Base-by-base conservation (phyloP, 805 yeast species). In the Metschnikowia proteae region DNA sequence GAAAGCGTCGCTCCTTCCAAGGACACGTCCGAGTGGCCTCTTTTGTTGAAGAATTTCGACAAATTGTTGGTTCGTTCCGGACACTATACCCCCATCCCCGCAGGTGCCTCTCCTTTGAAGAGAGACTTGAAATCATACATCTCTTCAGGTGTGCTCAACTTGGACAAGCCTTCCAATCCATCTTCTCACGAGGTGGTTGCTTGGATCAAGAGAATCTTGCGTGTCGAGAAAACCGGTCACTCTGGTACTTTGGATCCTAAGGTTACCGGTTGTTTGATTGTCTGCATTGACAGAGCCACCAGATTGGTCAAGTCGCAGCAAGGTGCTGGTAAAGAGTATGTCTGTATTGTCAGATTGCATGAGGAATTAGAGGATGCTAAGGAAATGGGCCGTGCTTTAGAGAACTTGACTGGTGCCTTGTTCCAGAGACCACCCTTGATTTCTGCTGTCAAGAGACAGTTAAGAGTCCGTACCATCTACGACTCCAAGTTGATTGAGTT, bases 241-340 rank as follows among this genome's bases (percentile, higher is more conserved):
- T 88, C 97, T 47, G 99, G 99, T 76, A 94, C 99, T 57, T 80
- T 94, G 70, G 99, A 94, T 78, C 99, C 99, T 57, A 88, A 88
- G 72, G 99, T 94, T 64, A 94, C 99, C 43, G 99, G 99, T 58
- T 94, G 99, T 79, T 79, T 94, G 68, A 94, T 94, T 69, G 99
- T 94, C 53, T 94, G 99, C 81, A 81, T 94, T 59, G 99, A 94
- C 73, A 84, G 97, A 69, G 99, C 99, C 51, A 94, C 99, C 48
- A 84, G 99, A 74, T 80, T 94, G 66, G 99, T 94, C 59, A 94
- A 94, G 73, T 88, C 97, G 47, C 99, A 94, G 76, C 99, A 94
- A 74, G 98, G 98, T 76, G 99, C 99, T 41, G 99, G 99, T 80
- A 94, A 94, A 71, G 99, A 94, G 83, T 94, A 94, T 75, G 99